These are phyloP conservation scores for Xylariaceae sp. DNA, from an alignment of 2,329 filamentous ascomycete genomes.

Conservation along the genomic window DNA sequence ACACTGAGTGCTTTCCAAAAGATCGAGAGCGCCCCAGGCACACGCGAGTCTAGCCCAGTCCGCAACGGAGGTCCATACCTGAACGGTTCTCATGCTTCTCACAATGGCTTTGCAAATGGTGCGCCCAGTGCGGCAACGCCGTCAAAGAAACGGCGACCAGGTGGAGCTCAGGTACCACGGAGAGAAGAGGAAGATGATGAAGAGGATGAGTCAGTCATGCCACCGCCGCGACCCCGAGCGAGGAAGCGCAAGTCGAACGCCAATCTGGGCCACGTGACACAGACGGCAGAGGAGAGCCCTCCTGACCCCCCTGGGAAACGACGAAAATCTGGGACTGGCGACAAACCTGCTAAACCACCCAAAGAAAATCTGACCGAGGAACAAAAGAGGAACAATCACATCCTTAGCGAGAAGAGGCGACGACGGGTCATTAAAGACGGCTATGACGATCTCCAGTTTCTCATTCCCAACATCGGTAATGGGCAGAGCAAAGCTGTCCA, in stretches of 20 bases:
- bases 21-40: conserved; percentile 57
- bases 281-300: conserved; percentile 36
- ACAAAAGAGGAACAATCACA: conserved; percentile 79
- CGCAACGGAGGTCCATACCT: conserved; percentile 26
- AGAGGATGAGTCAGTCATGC: conserved; percentile 26
- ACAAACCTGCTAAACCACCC: conserved; percentile 43
- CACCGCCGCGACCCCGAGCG: conserved; percentile 32
- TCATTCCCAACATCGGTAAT: conserved; percentile 72
- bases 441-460: conserved; percentile 73
- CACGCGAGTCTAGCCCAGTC: conserved; percentile 56
- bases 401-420: conserved; percentile 55
- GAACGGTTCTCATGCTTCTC: conserved; percentile 23
- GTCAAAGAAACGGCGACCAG: conserved; percentile 54
- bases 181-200: conserved; percentile 45
- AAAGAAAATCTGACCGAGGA: conserved; percentile 81
- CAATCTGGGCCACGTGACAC: conserved; percentile 35
- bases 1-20: conserved; percentile 55
- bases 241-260: conserved; percentile 49
- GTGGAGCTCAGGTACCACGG: conserved; percentile 42
- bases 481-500: conserved; percentile 82
- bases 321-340: conserved; percentile 51
- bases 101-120: conserved; percentile 28
- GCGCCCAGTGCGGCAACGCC: conserved; percentile 35
- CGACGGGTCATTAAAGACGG: conserved; percentile 70
- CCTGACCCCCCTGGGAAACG: conserved; percentile 41